These are phyloP conservation scores for Hymenoscyphus fructigenus DNA, from an alignment of 2,329 filamentous ascomycete species.

Conservation along the genomic window DNA sequence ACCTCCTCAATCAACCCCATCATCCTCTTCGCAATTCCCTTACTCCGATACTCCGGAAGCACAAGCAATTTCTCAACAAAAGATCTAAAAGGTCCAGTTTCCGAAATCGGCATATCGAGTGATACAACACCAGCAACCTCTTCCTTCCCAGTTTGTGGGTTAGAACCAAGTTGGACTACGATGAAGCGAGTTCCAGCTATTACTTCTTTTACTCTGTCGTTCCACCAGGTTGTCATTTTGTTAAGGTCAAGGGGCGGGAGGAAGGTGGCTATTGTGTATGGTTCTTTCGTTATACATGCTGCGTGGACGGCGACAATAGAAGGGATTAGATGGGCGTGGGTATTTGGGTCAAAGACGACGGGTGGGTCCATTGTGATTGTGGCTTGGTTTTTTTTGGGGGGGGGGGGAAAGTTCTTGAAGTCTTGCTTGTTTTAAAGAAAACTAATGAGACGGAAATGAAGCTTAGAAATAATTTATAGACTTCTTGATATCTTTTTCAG, in stretches of 20 bases:
- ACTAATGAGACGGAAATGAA: no score
- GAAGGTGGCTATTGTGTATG: conserved; percentile 55
- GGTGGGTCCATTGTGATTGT: conserved; percentile 16
- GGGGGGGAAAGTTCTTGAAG: background rate
- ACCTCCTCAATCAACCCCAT: conserved; percentile 56
- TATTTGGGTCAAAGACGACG: conserved; percentile 43
- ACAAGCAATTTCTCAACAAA: conserved; percentile 59
- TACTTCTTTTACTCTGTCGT: conserved; percentile 50
- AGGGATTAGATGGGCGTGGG: conserved; percentile 52
- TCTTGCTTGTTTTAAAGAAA: background rate
- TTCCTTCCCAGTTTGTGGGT: conserved; percentile 40
- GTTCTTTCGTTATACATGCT: conserved; percentile 56
- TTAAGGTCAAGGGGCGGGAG: conserved; percentile 57
- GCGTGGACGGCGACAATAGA: conserved; percentile 59
- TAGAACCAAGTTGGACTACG: conserved; percentile 48
- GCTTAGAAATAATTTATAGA: background rate
- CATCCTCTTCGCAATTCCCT: conserved; percentile 52
- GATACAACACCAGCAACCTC: conserved; percentile 57
- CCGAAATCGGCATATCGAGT: conserved; percentile 49
- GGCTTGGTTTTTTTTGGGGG: no score
- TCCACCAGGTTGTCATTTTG: conserved; percentile 59
- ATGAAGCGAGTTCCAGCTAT: conserved; percentile 49
- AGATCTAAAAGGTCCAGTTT: conserved; percentile 57
- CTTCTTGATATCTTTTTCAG: background rate
- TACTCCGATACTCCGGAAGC: conserved; percentile 48